Conservation (phyloP, 139 green algal genomes). For the Tetradesmus lagerheimii region DNA sequence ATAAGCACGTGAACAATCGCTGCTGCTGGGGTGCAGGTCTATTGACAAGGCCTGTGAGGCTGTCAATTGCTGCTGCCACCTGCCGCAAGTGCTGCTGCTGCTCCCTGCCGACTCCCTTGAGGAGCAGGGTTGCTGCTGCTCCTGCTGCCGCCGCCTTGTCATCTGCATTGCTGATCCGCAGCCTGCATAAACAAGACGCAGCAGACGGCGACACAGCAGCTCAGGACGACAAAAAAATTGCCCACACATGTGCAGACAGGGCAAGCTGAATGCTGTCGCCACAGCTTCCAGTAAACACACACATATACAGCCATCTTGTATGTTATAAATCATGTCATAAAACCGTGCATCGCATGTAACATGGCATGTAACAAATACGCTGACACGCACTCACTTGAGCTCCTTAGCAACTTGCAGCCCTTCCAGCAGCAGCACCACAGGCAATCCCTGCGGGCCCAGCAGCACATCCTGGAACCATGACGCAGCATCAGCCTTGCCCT, state of each 20-base stretch:
- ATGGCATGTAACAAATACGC: background rate
- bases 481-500: background rate
- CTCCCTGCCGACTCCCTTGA: background rate
- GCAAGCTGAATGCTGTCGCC: background rate
- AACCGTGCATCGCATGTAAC: no score
- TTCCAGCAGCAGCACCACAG: conserved; percentile 17
- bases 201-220: no score
- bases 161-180: background rate
- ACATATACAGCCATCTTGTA: background rate
- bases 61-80: background rate
- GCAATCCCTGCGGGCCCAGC: background rate
- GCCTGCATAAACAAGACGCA: background rate
- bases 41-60: background rate
- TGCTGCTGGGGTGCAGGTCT: background rate
- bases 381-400: background rate
- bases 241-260: no score
- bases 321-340: no score
- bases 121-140: background rate
- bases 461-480: conserved; percentile 32
- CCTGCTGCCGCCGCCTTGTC: background rate
- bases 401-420: background rate
- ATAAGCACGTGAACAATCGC: conserved; percentile 2
- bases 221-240: no score
- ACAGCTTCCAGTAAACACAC: background rate
- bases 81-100: conserved; percentile 38